phyloP scores from a whole-genome alignment of 1,284 basidiomycete genomes.

The Trametes versicolor region DNA sequence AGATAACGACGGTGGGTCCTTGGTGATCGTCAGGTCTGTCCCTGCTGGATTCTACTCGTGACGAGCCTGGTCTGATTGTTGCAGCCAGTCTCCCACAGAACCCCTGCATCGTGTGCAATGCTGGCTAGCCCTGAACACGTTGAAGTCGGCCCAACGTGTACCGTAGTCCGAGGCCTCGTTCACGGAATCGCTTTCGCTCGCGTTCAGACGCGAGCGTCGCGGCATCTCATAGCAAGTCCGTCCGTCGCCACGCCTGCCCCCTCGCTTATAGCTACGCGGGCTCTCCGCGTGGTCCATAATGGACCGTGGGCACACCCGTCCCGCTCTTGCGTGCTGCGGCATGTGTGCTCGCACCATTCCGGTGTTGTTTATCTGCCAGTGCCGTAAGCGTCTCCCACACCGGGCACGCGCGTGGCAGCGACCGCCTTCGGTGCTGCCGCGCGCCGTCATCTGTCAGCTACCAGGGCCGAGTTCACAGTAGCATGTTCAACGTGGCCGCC shows the following conservation, averaged over 20 bases:
- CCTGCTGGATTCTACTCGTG: neutral
- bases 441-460: neutral
- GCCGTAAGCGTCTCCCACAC: constrained; percentile 4
- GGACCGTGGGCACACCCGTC: neutral
- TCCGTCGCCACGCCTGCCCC: neutral
- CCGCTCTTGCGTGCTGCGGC: neutral
- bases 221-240: no score
- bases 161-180: no score
- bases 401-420: neutral
- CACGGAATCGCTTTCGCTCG: no score
- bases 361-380: neutral
- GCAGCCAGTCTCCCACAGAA: no score
- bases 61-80: no score
- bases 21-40: neutral
- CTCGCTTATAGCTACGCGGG: neutral
- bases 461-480: neutral
- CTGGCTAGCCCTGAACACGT: no score
- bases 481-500: no score
- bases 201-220: no score
- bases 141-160: no score
- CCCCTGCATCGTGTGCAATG: no score
- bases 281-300: neutral
- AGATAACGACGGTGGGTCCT: neutral
- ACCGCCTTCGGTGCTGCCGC: neutral
- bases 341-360: neutral